Evolutionary conservation across 164 flowering plant genomes (phyloP), one percentile per base, ranked within the genome.

Genomic region (Annona cherimola): DNA sequence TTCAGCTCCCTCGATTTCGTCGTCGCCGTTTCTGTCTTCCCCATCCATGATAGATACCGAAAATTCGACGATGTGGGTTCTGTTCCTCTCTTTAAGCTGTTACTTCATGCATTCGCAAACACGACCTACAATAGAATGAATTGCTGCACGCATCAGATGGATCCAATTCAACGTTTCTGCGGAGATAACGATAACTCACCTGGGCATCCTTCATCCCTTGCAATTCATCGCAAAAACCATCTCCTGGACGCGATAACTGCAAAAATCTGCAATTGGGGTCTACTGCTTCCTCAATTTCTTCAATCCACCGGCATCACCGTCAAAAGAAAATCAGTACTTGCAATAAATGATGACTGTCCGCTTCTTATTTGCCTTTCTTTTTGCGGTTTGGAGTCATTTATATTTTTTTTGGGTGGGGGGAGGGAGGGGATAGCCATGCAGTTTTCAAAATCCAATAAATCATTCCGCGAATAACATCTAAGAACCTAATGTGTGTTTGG

Each of bases 1-100:
- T 9, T 74, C 73, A 44, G n/a, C 76, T 61, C 59, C 67, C 69
- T 76, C 78, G 20, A 77, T 83, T 74, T 77, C 82, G 66, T 70
- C 61, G 65, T 73, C 71, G 43, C 73, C 86, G 55, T 69, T 71
- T 5, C 42, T 43, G 61, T 76, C 82, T 42, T 76, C 84, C 70
- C 71, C 46, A 18, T 41, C 67, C 63, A 43, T 66, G 69, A 66
- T 11, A 26, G 35, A 26, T 26, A 26, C 35, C n/a, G 2, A 9
- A 5, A 66, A 43, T 66, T 66, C 50, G 14, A 66, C 20, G 40
- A 42, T 8, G 42, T 66, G 69, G 69, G 40, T 66, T 66, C 20
- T 43, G 3, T n/a, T 43, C 50, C 42, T n/a, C 43, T 65, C 7
- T 40, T 62, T 64, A 64, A 64, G 40, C 41, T 5, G 43, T 4